Conservation (phyloP, 139 green algal species). For the Parachlorella kessleri region DNA sequence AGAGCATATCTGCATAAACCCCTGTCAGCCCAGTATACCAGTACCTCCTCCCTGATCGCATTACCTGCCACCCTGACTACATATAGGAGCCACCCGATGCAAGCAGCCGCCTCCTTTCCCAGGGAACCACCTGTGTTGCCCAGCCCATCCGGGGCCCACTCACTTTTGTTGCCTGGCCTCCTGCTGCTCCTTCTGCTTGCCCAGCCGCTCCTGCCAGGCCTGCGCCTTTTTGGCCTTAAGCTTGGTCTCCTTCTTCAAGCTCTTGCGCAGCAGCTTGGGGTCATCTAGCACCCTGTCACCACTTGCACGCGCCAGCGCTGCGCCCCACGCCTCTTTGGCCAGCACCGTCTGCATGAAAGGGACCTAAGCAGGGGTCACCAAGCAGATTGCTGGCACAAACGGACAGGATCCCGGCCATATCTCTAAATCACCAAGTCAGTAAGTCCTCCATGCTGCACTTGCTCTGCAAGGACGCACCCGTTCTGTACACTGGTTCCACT, state of each 20-base stretch:
- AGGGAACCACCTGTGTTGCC: too few species aligned
- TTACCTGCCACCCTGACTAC: too few species aligned
- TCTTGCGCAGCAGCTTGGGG: slow-evolving; percentile 77
- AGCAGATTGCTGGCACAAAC: neutral
- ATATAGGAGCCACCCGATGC: too few species aligned
- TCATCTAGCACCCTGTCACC: slow-evolving; percentile 90
- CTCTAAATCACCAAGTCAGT: too few species aligned
- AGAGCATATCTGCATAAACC: too few species aligned
- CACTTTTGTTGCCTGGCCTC: slow-evolving; percentile 73
- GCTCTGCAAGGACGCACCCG: too few species aligned
- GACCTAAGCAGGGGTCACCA: neutral
- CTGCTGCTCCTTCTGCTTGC: slow-evolving; percentile 59
- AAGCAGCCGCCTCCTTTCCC: too few species aligned
- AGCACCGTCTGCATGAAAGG: slow-evolving; percentile 37
- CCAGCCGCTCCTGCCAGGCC: slow-evolving; percentile 70
- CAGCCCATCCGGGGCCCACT: too few species aligned
- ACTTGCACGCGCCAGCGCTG: slow-evolving; percentile 63
- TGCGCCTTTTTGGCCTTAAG: slow-evolving; percentile 65
- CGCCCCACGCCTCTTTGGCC: slow-evolving; percentile 62
- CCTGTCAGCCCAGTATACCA: too few species aligned
- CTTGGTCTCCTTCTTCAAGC: slow-evolving; percentile 77
- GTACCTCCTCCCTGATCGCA: too few species aligned
- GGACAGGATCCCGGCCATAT: neutral
- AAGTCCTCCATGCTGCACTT: too few species aligned
- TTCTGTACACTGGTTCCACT: too few species aligned